Base-by-base conservation (phyloP, 176 grass and related monocot species). In the Miscanthus lutarioriparius region DNA sequence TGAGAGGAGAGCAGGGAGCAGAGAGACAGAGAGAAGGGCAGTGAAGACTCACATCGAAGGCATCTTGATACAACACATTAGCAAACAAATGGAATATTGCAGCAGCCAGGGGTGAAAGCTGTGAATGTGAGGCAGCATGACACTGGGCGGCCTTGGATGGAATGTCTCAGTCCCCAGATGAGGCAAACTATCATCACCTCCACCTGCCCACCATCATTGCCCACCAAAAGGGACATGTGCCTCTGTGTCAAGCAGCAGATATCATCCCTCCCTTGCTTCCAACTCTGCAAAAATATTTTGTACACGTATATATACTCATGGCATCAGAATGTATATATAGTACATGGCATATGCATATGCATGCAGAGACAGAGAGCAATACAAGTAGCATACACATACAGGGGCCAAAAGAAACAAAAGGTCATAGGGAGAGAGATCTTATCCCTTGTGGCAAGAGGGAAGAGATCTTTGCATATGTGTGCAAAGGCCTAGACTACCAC, bases 61-160 rank as follows among this genome's bases (percentile, higher is more conserved):
- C 92, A 94, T 91, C 84, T 88, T 78, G 89, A 91, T 90, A 93
- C 95, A 91, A 90, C 87, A 74, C 88, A 90, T 82, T 87, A 99
- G 91, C 91, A 94, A 99, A 96, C 89, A 96, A 92, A 96, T 88
- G 90, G 89, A 94, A 99, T 94, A 89, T 96, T 89, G 89, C 92
- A 97, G 92, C 33, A 51, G 73, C 58, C 76, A 47, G 39, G 70
- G 65, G 58, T 12, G 70, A 26, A 76, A 76, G 75, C 78, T 75
- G 84, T 80, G 85, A 62, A 81, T 65, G 67, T 70, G 90, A 88
- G 86, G 90, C 67, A 56, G 83, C 45, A 79, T 86, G 88, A 63
- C 84, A 91, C 83, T 88, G 79, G 63, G 44, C 85, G 80, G 80
- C 84, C 80, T 92, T 85, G 86, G 93, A 99, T 94, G 91, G 83